These are phyloP conservation scores for Trypanosoma vivax DNA, from an alignment of 208 protist genomes.

Conservation along the genomic window DNA sequence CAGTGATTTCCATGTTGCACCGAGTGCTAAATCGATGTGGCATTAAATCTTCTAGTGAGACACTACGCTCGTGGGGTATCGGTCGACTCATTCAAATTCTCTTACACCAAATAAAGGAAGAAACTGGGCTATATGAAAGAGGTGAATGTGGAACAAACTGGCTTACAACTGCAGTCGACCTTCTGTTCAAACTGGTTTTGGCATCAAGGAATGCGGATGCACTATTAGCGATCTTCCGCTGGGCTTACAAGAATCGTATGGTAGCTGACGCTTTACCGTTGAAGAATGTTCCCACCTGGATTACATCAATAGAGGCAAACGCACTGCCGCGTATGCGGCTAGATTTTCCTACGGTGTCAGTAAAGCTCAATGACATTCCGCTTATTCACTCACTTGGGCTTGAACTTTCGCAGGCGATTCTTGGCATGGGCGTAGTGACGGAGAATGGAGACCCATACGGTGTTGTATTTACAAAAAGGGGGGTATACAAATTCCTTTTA, in stretches of 20 bases:
- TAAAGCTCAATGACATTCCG: slow-evolving; percentile 38
- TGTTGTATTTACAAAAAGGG: slow-evolving; percentile 15
- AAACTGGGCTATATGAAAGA: slow-evolving; percentile 2
- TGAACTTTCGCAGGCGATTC: slow-evolving; percentile 23
- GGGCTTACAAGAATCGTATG: slow-evolving; percentile 31
- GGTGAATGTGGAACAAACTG: slow-evolving; percentile 18
- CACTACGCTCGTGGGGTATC: slow-evolving; percentile 64
- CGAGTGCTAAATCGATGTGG: slow-evolving; percentile 52
- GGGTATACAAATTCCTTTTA: slow-evolving; percentile 18
- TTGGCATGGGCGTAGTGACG: slow-evolving; percentile 12
- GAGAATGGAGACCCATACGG: slow-evolving; percentile 11
- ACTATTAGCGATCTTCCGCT: slow-evolving; percentile 49
- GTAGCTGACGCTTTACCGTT: slow-evolving; percentile 16
- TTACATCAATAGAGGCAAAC: slow-evolving; percentile 35
- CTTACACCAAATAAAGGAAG: slow-evolving; percentile 38
- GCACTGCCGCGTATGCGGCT: slow-evolving; percentile 37
- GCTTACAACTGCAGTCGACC: slow-evolving; percentile 30
- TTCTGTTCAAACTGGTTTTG: slow-evolving; percentile 63
- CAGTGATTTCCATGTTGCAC: slow-evolving; percentile 48
- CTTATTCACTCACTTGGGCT: slow-evolving; percentile 34
- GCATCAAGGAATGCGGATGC: slow-evolving; percentile 40
- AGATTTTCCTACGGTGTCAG: slow-evolving; percentile 25
- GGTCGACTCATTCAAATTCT: slow-evolving; percentile 45
- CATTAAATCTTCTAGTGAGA: slow-evolving; percentile 15
- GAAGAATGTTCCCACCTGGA: slow-evolving; percentile 22